A percentile compares a stretch with the other conserved stretches of the same genome.
Evolutionary conservation across 228 moss, liverwort and hornwort genomes (phyloP).

Genomic region (Sphagnum magellanicum): DNA sequence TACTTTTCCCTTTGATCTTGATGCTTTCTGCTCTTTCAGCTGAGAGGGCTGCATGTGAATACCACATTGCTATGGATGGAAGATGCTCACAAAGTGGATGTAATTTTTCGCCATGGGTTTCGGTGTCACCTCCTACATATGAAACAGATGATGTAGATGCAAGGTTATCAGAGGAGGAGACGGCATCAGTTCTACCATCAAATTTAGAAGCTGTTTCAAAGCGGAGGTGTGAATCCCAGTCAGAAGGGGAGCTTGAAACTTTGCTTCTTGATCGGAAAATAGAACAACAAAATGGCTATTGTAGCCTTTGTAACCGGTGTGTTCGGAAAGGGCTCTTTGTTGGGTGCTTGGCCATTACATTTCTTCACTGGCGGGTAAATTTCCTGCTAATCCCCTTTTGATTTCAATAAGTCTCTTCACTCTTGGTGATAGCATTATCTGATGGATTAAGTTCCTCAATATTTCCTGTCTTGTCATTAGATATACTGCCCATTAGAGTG

Average conservation of each 20-base stretch:
- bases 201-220: not conserved
- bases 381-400: not conserved
- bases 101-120: not conserved
- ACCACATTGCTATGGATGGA: conserved; percentile 24
- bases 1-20: conserved; percentile 64
- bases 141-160: conserved; percentile 7
- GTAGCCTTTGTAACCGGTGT: conserved; percentile 36
- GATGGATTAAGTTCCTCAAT: too few species aligned
- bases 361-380: not conserved
- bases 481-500: too few species aligned
- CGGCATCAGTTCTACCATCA: conserved; percentile 18
- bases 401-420: too few species aligned
- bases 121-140: conserved; percentile 2
- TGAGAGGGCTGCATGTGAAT: conserved; percentile 64
- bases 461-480: too few species aligned
- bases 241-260: conserved; percentile 20
- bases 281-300: conserved; percentile 9
- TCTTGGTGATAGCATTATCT: too few species aligned
- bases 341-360: conserved; percentile 48
- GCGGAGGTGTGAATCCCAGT: conserved; percentile 7
- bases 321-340: conserved; percentile 58
- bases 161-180: conserved; percentile 6
- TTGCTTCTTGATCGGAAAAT: conserved; percentile 17
- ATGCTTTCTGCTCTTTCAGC: conserved; percentile 80
- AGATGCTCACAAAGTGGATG: conserved; percentile 5